Conservation (phyloP, 1,139 yeast species). For the Candida buenavistaensis region DNA sequence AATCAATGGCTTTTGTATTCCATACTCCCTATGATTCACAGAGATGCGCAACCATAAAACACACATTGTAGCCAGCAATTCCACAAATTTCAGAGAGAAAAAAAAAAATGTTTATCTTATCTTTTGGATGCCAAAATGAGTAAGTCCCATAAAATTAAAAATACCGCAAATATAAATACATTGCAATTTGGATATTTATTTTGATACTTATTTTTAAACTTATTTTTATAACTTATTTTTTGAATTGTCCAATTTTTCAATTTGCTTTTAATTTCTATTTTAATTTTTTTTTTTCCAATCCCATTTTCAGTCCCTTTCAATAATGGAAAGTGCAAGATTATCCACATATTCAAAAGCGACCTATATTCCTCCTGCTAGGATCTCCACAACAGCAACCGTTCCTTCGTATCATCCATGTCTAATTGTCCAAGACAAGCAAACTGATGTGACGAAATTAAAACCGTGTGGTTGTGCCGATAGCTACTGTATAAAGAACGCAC, state of each 20-base stretch:
- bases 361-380: slow-evolving; percentile 34
- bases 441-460: slow-evolving; percentile 38
- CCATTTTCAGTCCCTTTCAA: no score
- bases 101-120: no score
- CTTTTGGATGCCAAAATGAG: no score
- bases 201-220: no score
- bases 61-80: no score
- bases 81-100: no score
- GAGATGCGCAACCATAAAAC: no score
- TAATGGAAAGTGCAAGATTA: slow-evolving; percentile 36
- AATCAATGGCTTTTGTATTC: no score
- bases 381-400: slow-evolving; percentile 17
- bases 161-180: not conserved
- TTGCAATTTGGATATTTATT: not conserved
- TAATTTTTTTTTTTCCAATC: no score
- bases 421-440: slow-evolving; percentile 45
- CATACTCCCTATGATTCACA: no score
- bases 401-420: slow-evolving; percentile 47
- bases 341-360: slow-evolving; percentile 26
- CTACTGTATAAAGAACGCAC: slow-evolving; percentile 45
- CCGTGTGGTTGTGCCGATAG: slow-evolving; percentile 47
- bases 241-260: not conserved
- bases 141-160: no score
- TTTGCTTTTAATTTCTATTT: no score
- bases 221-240: not conserved